Percentiles rank a stretch among this genome's conserved stretches.
Evolutionary conservation across 495 filamentous ascomycete species (phyloP).

Genomic region (Aspergillus baeticus): DNA sequence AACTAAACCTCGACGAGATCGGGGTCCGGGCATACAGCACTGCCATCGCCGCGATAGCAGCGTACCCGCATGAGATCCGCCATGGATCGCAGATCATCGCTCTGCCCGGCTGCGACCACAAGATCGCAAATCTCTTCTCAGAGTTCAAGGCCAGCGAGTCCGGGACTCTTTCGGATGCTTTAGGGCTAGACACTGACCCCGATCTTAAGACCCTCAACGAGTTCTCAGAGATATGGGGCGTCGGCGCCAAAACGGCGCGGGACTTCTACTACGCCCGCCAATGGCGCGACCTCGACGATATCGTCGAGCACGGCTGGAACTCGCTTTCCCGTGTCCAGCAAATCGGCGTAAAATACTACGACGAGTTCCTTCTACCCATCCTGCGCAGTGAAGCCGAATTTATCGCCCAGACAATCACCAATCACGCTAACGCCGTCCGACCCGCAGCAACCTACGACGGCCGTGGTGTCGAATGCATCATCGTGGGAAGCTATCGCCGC

Average conservation of each 20-base stretch:
- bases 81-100: conserved; percentile 59
- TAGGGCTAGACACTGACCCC: conserved; percentile 62
- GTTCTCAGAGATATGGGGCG: conserved; percentile 87
- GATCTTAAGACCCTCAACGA: conserved; percentile 59
- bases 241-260: conserved; percentile 77
- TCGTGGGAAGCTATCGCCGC: conserved; percentile 83
- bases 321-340: conserved; percentile 76
- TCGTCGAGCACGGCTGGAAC: conserved; percentile 81
- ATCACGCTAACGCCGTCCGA: conserved; percentile 56
- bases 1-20: conserved; percentile 70
- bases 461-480: conserved; percentile 62
- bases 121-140: conserved; percentile 75
- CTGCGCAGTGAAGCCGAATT: conserved; percentile 69
- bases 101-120: conserved; percentile 79
- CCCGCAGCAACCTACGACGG: conserved; percentile 26
- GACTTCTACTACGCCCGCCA: conserved; percentile 78
- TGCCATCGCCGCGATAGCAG: conserved; percentile 76
- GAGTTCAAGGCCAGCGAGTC: conserved; percentile 63
- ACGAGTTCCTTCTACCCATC: conserved; percentile 74
- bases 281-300: conserved; percentile 78
- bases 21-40: conserved; percentile 87
- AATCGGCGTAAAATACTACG: conserved; percentile 94
- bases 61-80: conserved; percentile 69
- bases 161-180: conserved; percentile 60
- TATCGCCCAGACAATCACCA: conserved; percentile 61